Conservation (phyloP, 1,139 yeast genomes). For the Geotrichum siamense region DNA sequence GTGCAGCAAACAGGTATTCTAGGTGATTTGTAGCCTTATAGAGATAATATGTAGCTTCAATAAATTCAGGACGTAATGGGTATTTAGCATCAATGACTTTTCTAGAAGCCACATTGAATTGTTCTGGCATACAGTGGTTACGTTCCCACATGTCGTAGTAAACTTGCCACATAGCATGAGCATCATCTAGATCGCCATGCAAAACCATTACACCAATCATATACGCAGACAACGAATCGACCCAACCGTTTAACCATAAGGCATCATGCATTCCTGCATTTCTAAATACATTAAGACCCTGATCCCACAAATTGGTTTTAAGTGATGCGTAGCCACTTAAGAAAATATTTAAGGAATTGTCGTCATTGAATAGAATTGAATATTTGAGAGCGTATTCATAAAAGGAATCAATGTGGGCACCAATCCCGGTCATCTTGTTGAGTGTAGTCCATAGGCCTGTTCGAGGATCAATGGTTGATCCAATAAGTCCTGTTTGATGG, state of each 20-base stretch:
- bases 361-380: conserved; percentile 65
- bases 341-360: conserved; percentile 54
- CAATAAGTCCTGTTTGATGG: conserved; percentile 60
- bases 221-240: conserved; percentile 81
- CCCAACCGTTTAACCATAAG: conserved; percentile 51
- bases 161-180: conserved; percentile 53
- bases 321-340: conserved; percentile 51
- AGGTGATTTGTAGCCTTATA: conserved; percentile 85
- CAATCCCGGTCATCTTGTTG: conserved; percentile 55
- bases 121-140: conserved; percentile 77
- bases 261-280: conserved; percentile 56
- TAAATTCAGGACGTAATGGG: conserved; percentile 84
- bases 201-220: conserved; percentile 81
- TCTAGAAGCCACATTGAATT: conserved; percentile 48
- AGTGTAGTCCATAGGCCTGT: conserved; percentile 50
- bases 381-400: conserved; percentile 83
- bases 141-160: conserved; percentile 72
- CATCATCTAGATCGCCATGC: conserved; percentile 65
- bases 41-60: conserved; percentile 78
- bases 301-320: conserved; percentile 39
- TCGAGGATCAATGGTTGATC: conserved; percentile 67
- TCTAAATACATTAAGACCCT: conserved; percentile 49
- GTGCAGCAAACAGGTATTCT: conserved; percentile 69
- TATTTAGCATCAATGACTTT: conserved; percentile 34
- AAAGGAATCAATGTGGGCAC: conserved; percentile 91